Evolutionary conservation across 2,329 filamentous ascomycete genomes (phyloP), one percentile per base, ranked within the genome.

Genomic region (Xylariales sp.): DNA sequence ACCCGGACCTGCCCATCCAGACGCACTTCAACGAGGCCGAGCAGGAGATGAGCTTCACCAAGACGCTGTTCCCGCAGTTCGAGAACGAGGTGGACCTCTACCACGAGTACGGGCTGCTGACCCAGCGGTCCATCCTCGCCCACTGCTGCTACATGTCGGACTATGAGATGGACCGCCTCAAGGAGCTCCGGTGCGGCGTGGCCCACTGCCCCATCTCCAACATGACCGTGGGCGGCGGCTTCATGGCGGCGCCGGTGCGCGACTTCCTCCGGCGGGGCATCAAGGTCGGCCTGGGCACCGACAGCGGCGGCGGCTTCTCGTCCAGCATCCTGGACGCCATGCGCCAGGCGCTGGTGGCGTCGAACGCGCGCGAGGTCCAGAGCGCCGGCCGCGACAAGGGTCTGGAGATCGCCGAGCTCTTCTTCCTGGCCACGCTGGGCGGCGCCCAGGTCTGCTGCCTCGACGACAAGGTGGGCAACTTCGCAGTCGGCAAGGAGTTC

Each of bases 11-110:
- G 15, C 65, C 74, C 0, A 73, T 85, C 21, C 80, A 85, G 56
- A 83, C 79, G 4, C 81, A 84, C 53, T 83, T 84, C 61, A 77
- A 81, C 54, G 80, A 84, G 51, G 77, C 79, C 0, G 62, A 69
- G 48, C 71, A 79, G 42, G 80, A 84, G 53, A 76, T 81, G 37
- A 46, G 61, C 2, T 68, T 70, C 15, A 83, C 79, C 0, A 57
- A 55, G 6, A 54, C 63, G 1, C 57, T 84, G 3, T 83, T 81
- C 47, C 76, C 77, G 0, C 55, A 65, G 1, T 78, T 78, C 34
- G 47, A 51, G 3, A 76, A 66, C 38, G 79, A 84, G 53, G 74
- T 69, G 0, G 76, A 81, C 37, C 60, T 85, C 4, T 85, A 84
- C 49, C 59, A 65, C 8, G 54, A 65, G 45, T 80, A 70, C 41